Evolutionary conservation across 306 rosid genomes (phyloP).

Genomic region (Myrica gale): DNA sequence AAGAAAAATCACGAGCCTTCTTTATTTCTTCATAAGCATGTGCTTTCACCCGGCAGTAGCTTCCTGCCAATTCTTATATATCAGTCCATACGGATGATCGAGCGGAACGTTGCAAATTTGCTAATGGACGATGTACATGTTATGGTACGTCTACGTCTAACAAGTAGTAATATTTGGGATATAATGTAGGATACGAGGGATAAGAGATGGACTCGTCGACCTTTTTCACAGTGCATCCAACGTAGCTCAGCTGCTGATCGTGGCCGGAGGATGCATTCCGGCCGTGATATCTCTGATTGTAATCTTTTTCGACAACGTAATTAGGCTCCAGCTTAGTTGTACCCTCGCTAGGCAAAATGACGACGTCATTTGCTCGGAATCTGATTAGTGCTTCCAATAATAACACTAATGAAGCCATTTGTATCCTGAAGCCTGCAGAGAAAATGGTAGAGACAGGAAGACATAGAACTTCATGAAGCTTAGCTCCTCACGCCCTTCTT

Average conservation of each 20-base stretch:
- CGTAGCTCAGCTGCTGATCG: constrained; percentile 25
- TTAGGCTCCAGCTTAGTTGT: constrained; percentile 7
- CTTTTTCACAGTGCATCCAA: constrained; percentile 10
- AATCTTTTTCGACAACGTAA: neutral
- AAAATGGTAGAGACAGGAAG: neutral
- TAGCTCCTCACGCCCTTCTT: neutral
- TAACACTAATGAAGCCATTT: constrained; percentile 48
- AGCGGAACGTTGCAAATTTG: too few relatives aligned
- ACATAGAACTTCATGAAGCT: neutral
- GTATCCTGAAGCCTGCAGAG: neutral
- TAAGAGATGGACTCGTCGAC: neutral
- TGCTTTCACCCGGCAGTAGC: too few relatives aligned
- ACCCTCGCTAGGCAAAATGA: neutral
- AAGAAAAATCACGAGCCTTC: too few relatives aligned
- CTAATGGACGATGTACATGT: too few relatives aligned
- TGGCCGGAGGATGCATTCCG: constrained; percentile 17
- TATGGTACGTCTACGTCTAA: too few relatives aligned
- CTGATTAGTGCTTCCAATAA: constrained; percentile 39
- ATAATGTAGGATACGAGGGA: too few relatives aligned
- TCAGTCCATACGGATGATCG: too few relatives aligned
- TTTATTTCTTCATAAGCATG: too few relatives aligned
- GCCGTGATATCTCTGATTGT: constrained; percentile 10
- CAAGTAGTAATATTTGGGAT: too few relatives aligned
- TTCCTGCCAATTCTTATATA: too few relatives aligned
- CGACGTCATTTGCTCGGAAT: constrained; percentile 29